Conservation (phyloP, 805 yeast genomes). For the Yarrowia sp. region DNA sequence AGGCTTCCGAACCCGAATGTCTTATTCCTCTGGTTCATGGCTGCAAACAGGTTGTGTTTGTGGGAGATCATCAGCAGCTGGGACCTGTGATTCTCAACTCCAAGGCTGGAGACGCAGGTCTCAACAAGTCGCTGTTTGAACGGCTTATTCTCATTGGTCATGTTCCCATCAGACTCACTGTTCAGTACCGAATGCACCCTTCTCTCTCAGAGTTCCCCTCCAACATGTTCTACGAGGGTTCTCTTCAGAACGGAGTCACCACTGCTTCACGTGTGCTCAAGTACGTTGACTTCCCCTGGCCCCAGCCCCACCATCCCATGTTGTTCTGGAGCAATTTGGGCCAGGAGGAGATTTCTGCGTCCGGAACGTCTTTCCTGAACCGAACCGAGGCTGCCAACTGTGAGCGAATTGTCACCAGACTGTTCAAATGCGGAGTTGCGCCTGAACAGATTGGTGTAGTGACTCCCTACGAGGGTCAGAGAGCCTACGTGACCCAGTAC, state of each 20-base stretch:
- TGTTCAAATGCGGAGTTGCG: constrained; percentile 71
- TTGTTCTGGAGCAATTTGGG: constrained; percentile 93
- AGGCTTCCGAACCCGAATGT: constrained; percentile 90
- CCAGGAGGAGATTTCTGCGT: constrained; percentile 77
- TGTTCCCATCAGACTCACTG: constrained; percentile 79
- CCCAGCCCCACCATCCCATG: constrained; percentile 79
- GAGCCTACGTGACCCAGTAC: constrained; percentile 75
- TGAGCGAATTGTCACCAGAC: constrained; percentile 67
- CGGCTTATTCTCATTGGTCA: constrained; percentile 78
- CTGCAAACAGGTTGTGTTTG: constrained; percentile 81
- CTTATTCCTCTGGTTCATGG: constrained; percentile 87
- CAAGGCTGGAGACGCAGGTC: constrained; percentile 81
- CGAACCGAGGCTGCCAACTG: constrained; percentile 87
- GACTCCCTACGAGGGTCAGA: constrained; percentile 93
- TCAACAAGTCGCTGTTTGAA: constrained; percentile 82
- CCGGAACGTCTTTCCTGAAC: constrained; percentile 79
- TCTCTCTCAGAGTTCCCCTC: constrained; percentile 80
- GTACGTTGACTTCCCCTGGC: constrained; percentile 82
- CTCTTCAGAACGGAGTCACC: constrained; percentile 87
- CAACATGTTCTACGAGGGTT: constrained; percentile 89
- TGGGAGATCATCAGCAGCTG: constrained; percentile 94
- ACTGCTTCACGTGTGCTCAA: constrained; percentile 60
- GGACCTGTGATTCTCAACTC: constrained; percentile 86
- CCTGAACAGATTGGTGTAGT: constrained; percentile 87
- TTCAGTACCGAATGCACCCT: constrained; percentile 95